Evolutionary conservation across 2,329 filamentous ascomycete species (phyloP), one percentile per base, ranked within the genome.

Genomic region (Exophiala xenobiotica): DNA sequence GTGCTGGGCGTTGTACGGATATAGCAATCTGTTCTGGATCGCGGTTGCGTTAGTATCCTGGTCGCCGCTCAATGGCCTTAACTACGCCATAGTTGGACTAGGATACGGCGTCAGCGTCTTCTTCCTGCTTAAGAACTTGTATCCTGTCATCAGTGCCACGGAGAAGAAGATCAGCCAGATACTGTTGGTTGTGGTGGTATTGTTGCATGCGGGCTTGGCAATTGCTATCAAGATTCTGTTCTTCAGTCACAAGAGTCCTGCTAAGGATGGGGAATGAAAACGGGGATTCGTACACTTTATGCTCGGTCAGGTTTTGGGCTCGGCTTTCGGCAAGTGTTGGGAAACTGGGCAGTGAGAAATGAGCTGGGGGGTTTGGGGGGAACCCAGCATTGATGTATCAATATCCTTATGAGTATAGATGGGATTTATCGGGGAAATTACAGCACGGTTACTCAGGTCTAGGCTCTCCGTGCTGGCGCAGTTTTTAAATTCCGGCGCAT

Each of bases 1-100:
- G 75, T 96, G 90, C 76, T 91, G 89, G 84, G 88, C 90, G 53
- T 77, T 99, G 27, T 99, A 97, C 70, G 93, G 93, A 48, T 99
- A 99, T 76, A 83, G 87, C 51, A 99, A 99, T 74, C 77, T 99
- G 64, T 89, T 99, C 66, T 99, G 93, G 93, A 91, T 99, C 63
- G 89, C 87, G 2, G 91, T 99, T 37, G 91, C 93, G 41, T 74
- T 95, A 57, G 88, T 96, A 61, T 90, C 87, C 67, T 96, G 91
- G 88, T 92, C 87, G 58, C 87, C 87, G 46, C 75, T 96, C 62
- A 84, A 83, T 48, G 83, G 90, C 49, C 81, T 99, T 60, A 99
- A 99, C 75, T 97, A 89, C 81, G 82, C 90, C 14, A 95, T 99
- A 69, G 91, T 96, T 12, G 90, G 81, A 23, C 78, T 96, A 58